phyloP scores from a whole-genome alignment of 2,329 filamentous ascomycete genomes.

The Stylonectria norvegica region DNA sequence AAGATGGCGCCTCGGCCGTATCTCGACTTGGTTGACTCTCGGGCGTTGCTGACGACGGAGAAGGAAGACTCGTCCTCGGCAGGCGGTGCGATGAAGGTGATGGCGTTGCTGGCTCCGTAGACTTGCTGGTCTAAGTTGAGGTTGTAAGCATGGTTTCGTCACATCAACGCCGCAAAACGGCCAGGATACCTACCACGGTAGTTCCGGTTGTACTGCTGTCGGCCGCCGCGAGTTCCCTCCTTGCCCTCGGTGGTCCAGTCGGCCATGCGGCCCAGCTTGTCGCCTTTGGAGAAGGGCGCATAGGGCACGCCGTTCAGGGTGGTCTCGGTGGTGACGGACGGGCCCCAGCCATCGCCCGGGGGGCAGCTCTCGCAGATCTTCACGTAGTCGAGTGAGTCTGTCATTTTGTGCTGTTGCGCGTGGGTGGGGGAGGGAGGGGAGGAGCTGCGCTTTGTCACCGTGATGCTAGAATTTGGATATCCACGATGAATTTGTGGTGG shows the following conservation, averaged over 20 bases:
- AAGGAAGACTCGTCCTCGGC: slow-evolving; percentile 96
- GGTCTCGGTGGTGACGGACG: slow-evolving; percentile 75
- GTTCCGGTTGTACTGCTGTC: slow-evolving; percentile 88
- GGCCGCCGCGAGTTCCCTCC: slow-evolving; percentile 72
- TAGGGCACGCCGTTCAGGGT: slow-evolving; percentile 94
- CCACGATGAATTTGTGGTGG: slow-evolving; percentile 42
- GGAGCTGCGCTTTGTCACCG: slow-evolving; percentile 24
- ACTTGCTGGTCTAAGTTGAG: slow-evolving; percentile 77
- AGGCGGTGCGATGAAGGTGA: slow-evolving; percentile 83
- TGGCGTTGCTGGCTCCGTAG: slow-evolving; percentile 85
- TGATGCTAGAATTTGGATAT: slow-evolving; percentile 34
- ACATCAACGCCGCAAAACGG: not conserved
- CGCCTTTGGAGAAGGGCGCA: slow-evolving; percentile 96
- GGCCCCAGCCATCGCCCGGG: slow-evolving; percentile 82
- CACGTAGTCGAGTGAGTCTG: slow-evolving; percentile 54
- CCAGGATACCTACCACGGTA: slow-evolving; percentile 67
- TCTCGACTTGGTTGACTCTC: slow-evolving; percentile 79
- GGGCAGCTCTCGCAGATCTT: slow-evolving; percentile 70
- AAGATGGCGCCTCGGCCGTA: slow-evolving; percentile 89
- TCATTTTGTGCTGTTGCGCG: slow-evolving; percentile 35
- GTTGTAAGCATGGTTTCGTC: slow-evolving; percentile 5
- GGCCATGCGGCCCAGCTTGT: slow-evolving; percentile 98
- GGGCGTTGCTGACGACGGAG: slow-evolving; percentile 94
- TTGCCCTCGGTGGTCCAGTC: slow-evolving; percentile 96
- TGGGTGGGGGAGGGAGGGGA: slow-evolving; percentile 14